Conservation (phyloP, 805 yeast species). For the Candida patagonica region DNA sequence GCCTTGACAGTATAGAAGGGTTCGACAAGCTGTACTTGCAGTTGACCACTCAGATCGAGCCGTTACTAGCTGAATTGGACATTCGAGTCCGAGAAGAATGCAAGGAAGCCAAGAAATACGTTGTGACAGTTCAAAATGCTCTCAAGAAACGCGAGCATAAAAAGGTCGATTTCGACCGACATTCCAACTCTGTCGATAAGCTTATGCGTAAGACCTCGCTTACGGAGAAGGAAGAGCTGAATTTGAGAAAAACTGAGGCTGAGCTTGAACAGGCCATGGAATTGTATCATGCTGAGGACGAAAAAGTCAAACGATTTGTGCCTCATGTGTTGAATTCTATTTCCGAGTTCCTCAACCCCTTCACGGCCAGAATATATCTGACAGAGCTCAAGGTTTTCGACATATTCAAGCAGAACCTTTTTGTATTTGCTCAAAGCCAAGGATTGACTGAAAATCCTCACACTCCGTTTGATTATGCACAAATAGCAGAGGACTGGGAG, state of each 20-base stretch:
- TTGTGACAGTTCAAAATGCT: slow-evolving; percentile 25
- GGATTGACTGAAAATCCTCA: slow-evolving; percentile 14
- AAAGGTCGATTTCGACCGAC: slow-evolving; percentile 30
- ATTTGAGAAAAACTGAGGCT: slow-evolving; percentile 20
- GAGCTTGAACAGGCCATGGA: slow-evolving; percentile 26
- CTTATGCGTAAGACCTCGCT: slow-evolving; percentile 18
- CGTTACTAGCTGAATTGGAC: slow-evolving; percentile 20
- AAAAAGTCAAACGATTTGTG: slow-evolving; percentile 19
- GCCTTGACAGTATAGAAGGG: slow-evolving; percentile 6
- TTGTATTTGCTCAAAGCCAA: slow-evolving; percentile 18
- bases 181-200: slow-evolving; percentile 25
- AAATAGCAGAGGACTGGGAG: slow-evolving; percentile 24
- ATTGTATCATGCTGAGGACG: slow-evolving; percentile 24
- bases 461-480: slow-evolving; percentile 9
- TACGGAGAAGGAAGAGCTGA: slow-evolving; percentile 24
- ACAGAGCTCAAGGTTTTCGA: slow-evolving; percentile 21
- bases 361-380: slow-evolving; percentile 23
- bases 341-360: slow-evolving; percentile 25
- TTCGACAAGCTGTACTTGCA: slow-evolving; percentile 9
- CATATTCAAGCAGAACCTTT: slow-evolving; percentile 16
- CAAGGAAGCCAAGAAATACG: slow-evolving; percentile 18
- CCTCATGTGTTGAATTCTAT: slow-evolving; percentile 23
- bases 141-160: slow-evolving; percentile 30
- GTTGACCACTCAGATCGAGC: slow-evolving; percentile 18
- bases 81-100: slow-evolving; percentile 15